These are phyloP conservation scores for Ophiocordyceps robertsii DNA, from an alignment of 2,329 filamentous ascomycete species.

Conservation along the genomic window DNA sequence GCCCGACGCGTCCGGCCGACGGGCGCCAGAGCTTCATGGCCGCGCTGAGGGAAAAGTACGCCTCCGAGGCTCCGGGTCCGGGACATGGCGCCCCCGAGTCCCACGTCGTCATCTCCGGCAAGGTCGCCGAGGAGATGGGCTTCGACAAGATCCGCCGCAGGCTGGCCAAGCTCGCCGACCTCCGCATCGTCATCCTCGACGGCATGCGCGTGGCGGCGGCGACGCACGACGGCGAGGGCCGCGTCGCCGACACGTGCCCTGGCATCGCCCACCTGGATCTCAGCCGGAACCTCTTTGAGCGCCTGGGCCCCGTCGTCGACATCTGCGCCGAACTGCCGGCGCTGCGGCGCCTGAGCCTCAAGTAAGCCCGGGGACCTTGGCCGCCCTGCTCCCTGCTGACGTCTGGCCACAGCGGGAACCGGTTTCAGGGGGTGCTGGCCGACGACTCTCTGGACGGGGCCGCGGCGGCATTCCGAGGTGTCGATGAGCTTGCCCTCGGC, in stretches of 20 bases:
- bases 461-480: conserved; percentile 29
- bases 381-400: neutral
- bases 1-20: conserved; percentile 61
- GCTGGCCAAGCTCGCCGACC: conserved; percentile 63
- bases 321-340: conserved; percentile 60
- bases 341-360: conserved; percentile 54
- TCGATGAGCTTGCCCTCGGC: conserved; percentile 51
- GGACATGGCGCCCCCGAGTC: conserved; percentile 18
- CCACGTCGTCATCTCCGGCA: conserved; percentile 58
- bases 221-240: conserved; percentile 16
- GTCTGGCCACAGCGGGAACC: conserved; percentile 51
- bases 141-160: conserved; percentile 84
- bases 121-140: conserved; percentile 84
- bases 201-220: conserved; percentile 46
- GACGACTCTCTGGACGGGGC: conserved; percentile 16
- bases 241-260: conserved; percentile 40
- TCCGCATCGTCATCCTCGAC: conserved; percentile 74
- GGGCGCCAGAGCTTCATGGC: conserved; percentile 58
- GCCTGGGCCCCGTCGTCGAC: conserved; percentile 49
- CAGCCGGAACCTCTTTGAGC: conserved; percentile 68
- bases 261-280: conserved; percentile 70
- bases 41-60: conserved; percentile 76
- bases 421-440: conserved; percentile 37
- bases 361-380: conserved; percentile 35
- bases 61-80: conserved; percentile 32